A percentile compares a stretch with the other conserved stretches of the same genome.
Conservation (phyloP, 306 rosid genomes). For the Prunus padus region DNA sequence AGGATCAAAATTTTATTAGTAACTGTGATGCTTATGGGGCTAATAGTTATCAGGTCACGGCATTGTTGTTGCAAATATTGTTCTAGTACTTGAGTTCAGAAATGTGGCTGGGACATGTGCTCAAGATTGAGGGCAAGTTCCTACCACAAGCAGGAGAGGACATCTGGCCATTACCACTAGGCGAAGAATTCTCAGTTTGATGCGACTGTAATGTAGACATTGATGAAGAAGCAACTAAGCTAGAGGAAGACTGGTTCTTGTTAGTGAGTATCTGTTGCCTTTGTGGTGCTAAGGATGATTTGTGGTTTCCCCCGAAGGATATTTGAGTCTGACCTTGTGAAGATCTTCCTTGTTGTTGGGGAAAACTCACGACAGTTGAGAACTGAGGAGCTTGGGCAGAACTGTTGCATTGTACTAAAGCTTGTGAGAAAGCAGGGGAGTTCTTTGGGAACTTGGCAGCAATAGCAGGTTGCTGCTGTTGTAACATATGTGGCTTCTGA, state of each 20-base stretch:
- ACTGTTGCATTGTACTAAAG: slow-evolving; percentile 35
- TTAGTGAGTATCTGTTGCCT: slow-evolving; percentile 33
- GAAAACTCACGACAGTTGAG: slow-evolving; percentile 25
- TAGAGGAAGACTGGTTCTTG: slow-evolving; percentile 26
- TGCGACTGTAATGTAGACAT: slow-evolving; percentile 36
- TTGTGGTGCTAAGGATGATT: slow-evolving; percentile 32
- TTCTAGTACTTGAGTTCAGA: slow-evolving; percentile 53
- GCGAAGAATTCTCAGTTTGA: slow-evolving; percentile 40
- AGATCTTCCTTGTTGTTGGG: slow-evolving; percentile 51
- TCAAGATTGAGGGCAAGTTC: slow-evolving; percentile 53
- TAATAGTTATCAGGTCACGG: not conserved
- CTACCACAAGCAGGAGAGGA: slow-evolving; percentile 55
- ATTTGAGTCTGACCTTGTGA: slow-evolving; percentile 57
- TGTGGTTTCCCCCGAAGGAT: slow-evolving; percentile 60
- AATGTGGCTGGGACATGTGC: slow-evolving; percentile 44
- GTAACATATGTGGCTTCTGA: slow-evolving; percentile 47
- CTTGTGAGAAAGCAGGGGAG: slow-evolving; percentile 41
- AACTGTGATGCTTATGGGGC: not conserved
- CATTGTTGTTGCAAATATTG: not conserved
- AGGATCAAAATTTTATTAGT: not conserved
- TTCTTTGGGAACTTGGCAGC: slow-evolving; percentile 40
- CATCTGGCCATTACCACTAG: slow-evolving; percentile 36
- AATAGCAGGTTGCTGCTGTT: slow-evolving; percentile 42
- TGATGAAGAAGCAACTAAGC: slow-evolving; percentile 25
- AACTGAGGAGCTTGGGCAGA: slow-evolving; percentile 44